Evolutionary conservation across 331 rosid species (phyloP).

Genomic region (Saraca asoca): DNA sequence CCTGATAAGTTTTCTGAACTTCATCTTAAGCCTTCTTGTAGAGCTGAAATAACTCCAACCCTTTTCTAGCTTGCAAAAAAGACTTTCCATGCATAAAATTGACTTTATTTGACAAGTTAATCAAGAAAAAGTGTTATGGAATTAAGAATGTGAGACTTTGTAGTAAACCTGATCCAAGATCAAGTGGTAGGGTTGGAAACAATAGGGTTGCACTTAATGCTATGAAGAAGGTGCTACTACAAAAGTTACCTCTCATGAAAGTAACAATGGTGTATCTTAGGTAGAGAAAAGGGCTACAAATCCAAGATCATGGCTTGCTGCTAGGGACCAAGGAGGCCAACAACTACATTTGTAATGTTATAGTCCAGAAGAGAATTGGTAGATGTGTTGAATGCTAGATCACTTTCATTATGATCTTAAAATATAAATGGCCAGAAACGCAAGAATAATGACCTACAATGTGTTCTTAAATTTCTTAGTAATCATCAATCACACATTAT

Average conservation of each 20-base stretch:
- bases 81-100: conserved; percentile 78
- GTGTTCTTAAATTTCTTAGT: no score
- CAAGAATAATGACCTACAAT: no score
- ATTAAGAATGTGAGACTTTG: no score
- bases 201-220: conserved; percentile 88
- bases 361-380: no score
- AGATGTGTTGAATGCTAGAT: no score
- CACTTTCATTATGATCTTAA: no score
- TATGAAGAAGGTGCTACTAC: conserved; percentile 60
- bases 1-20: conserved; percentile 48
- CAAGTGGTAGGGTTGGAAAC: conserved; percentile 63
- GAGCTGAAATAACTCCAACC: conserved; percentile 54
- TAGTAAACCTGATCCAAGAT: conserved; percentile 66
- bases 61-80: conserved; percentile 80
- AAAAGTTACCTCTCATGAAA: conserved; percentile 60
- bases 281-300: conserved; percentile 40
- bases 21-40: no score
- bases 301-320: no score
- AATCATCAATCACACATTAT: no score
- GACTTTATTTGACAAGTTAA: conserved; percentile 87
- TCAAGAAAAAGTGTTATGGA: conserved; percentile 79
- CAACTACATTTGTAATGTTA: no score
- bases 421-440: no score
- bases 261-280: conserved; percentile 47
- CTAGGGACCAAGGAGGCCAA: no score